Base-by-base conservation (phyloP, 495 filamentous ascomycete species). In the Daldinia childiae region DNA sequence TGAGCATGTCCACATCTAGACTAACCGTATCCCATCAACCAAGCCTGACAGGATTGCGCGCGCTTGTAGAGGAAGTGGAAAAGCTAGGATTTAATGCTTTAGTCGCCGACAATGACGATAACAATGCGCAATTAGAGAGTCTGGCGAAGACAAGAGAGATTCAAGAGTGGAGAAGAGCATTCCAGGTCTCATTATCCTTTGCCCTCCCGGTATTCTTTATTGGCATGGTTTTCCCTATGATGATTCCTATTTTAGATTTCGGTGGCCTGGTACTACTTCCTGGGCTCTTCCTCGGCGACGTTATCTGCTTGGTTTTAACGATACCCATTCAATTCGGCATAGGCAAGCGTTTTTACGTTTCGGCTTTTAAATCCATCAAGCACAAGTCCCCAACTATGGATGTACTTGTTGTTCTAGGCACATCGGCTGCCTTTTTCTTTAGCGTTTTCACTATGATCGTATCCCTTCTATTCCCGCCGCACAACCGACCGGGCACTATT, bases 361-460 rank as follows among this genome's bases (percentile, higher is more conserved):
- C 91, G 17, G 94, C 94, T n/a, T 98, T 85, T 77, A 97, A 93
- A 74, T 96, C 93, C 1, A 77, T 99, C 55, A 91, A 90, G 73
- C 96, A 99, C 77, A 86, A 90, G 9, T 91, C 93, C 2, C 94
- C 95, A 1, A 98, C 95, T 1, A 99, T 99, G 95, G 95, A 99
- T 75, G 95, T 99, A 1, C 84, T 99, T 4, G 93, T 99, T 39
- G 92, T 96, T 56, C 79, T 98, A 4, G 95, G 95, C 11, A 99
- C 96, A 17, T 97, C 93, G 0, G 91, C 94, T n/a, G 95, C 95
- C 3, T 99, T 98, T 84, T 97, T 98, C 79, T 99, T 98, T 81
- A 98, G 95, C 77, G 80, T 93, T 69, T 89, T 91, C 45, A 91
- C 93, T 11, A 98, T 99, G 94, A 14, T 89, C 12, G 89, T 98